Percentiles rank a stretch among this genome's conserved stretches.
These are phyloP conservation scores for Curvularia sp. DNA, from an alignment of 2,329 filamentous ascomycete genomes.

Conservation along the genomic window DNA sequence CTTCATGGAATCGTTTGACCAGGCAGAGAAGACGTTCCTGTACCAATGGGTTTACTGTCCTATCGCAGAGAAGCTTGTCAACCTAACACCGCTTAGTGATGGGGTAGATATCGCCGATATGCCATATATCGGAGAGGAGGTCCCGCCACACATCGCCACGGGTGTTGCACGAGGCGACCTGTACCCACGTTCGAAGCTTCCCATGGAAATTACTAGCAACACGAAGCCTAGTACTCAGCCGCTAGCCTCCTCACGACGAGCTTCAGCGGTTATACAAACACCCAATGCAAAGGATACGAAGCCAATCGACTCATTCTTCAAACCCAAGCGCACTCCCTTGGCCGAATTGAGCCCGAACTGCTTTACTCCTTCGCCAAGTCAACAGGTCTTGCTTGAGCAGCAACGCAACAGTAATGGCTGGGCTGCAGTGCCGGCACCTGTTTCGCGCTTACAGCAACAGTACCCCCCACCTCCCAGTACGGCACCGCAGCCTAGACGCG, in stretches of 20 bases:
- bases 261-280: constrained; percentile 41
- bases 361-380: constrained; percentile 71
- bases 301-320: constrained; percentile 71
- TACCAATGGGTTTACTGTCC: constrained; percentile 96
- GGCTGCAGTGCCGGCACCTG: constrained; percentile 61
- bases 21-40: constrained; percentile 90
- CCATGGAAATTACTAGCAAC: constrained; percentile 53
- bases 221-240: constrained; percentile 43
- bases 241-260: constrained; percentile 50
- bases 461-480: constrained; percentile 42
- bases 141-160: constrained; percentile 72
- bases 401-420: constrained; percentile 61
- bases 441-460: constrained; percentile 42
- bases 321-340: constrained; percentile 67
- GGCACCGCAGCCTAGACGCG: constrained; percentile 53
- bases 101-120: constrained; percentile 72
- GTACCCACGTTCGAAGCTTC: constrained; percentile 86
- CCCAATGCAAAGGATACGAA: constrained; percentile 66
- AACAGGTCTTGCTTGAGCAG: constrained; percentile 64
- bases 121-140: constrained; percentile 79
- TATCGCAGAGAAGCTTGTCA: constrained; percentile 71
- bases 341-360: constrained; percentile 72
- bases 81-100: constrained; percentile 72
- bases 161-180: constrained; percentile 82
- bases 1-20: constrained; percentile 81